phyloP scores from a whole-genome alignment of 495 filamentous ascomycete genomes.

The Daldinia loculata region DNA sequence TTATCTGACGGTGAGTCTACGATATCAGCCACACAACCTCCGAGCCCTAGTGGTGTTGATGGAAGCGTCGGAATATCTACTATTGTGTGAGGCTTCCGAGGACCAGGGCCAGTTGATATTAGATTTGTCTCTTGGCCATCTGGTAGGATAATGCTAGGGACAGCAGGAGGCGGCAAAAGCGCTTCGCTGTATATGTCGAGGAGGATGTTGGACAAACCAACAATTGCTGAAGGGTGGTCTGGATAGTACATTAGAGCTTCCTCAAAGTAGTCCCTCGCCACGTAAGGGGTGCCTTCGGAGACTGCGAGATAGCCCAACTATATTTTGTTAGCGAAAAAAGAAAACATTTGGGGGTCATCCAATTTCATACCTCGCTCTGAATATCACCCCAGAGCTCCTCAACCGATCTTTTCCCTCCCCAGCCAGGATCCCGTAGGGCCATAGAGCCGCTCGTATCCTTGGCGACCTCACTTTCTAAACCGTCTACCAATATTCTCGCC shows the following conservation, averaged over 20 bases:
- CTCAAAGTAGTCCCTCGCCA: constrained; percentile 79
- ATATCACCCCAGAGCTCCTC: constrained; percentile 86
- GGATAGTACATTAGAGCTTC: constrained; percentile 75
- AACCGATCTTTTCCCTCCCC: constrained; percentile 77
- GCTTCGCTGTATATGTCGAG: constrained; percentile 83
- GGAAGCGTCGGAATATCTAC: constrained; percentile 41
- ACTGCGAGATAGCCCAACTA: constrained; percentile 74
- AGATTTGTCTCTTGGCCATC: constrained; percentile 25
- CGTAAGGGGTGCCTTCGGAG: constrained; percentile 67
- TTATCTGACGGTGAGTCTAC: constrained; percentile 15
- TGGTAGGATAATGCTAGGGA: constrained; percentile 43
- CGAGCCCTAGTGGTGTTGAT: constrained; percentile 55
- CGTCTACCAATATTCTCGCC: constrained; percentile 72
- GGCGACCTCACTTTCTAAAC: constrained; percentile 61
- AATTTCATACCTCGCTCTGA: constrained; percentile 68
- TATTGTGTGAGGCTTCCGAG: constrained; percentile 1
- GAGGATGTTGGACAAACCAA: constrained; percentile 83
- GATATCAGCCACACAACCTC: constrained; percentile 12
- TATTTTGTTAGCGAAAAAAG: constrained; percentile 48
- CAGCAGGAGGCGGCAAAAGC: constrained; percentile 57
- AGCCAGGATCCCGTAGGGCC: constrained; percentile 67
- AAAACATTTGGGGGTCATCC: background rate
- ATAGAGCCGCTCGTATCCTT: constrained; percentile 59
- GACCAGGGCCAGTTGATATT: constrained; percentile 24
- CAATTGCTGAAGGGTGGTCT: constrained; percentile 81